Conservation (phyloP, 2,329 filamentous ascomycete species). For the Neurospora sp. region DNA sequence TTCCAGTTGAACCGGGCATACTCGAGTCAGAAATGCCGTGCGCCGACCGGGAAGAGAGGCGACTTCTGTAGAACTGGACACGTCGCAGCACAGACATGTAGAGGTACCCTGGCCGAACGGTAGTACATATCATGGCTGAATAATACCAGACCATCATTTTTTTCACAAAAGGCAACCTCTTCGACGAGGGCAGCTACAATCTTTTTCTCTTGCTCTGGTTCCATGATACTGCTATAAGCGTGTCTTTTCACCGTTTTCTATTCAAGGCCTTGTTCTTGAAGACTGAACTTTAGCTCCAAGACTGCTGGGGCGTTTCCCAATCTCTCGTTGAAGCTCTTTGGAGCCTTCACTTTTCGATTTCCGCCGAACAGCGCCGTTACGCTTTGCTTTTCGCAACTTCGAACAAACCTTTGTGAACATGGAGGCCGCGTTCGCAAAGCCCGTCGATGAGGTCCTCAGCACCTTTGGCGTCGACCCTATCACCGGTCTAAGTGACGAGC, state of each 20-base stretch:
- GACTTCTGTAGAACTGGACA: neutral
- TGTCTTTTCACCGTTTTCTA: neutral
- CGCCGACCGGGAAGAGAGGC: neutral
- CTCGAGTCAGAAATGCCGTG: neutral
- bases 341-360: neutral
- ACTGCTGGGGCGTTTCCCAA: neutral
- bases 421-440: conserved; percentile 53
- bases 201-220: neutral
- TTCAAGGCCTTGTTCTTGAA: neutral
- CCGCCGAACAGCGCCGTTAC: neutral
- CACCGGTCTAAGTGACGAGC: conserved; percentile 48
- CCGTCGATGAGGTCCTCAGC: conserved; percentile 48
- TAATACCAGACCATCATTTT: neutral
- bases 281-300: neutral
- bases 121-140: neutral
- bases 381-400: neutral
- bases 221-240: neutral
- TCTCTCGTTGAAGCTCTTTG: neutral
- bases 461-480: conserved; percentile 46
- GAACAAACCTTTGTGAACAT: conserved; percentile 28
- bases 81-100: neutral
- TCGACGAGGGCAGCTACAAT: neutral
- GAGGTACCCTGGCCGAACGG: neutral
- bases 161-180: neutral
- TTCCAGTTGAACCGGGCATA: neutral